Percentiles rank a stretch among this genome's conserved stretches.
These are phyloP conservation scores for Claviceps pazoutovae DNA, from an alignment of 2,329 filamentous ascomycete species.

Conservation along the genomic window DNA sequence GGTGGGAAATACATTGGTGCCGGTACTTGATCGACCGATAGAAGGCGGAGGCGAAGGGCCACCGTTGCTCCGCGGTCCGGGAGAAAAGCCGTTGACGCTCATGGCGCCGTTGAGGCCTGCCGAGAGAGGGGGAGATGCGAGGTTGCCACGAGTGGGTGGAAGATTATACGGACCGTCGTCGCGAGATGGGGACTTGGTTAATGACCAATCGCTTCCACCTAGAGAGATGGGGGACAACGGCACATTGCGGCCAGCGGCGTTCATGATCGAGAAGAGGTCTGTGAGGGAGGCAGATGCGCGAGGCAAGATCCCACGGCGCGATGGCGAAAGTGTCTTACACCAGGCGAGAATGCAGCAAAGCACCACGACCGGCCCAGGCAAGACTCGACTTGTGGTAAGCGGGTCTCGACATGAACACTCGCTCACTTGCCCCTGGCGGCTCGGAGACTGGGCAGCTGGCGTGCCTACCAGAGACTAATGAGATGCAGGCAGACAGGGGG, in stretches of 20 bases:
- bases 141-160: constrained; percentile 39
- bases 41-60: constrained; percentile 79
- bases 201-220: constrained; percentile 73
- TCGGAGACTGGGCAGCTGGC: constrained; percentile 3
- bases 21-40: constrained; percentile 71
- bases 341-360: constrained; percentile 7
- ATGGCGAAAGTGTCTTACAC: constrained; percentile 10
- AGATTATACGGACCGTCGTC: constrained; percentile 34
- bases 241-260: constrained; percentile 49
- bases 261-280: constrained; percentile 38
- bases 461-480: neutral
- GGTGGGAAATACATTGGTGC: constrained; percentile 56
- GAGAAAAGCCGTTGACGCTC: constrained; percentile 47
- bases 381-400: constrained; percentile 1
- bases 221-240: constrained; percentile 71
- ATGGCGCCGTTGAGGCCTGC: constrained; percentile 42
- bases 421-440: constrained; percentile 3
- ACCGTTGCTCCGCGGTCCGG: constrained; percentile 41
- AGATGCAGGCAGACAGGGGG: neutral
- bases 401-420: constrained; percentile 1
- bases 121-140: constrained; percentile 57
- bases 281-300: constrained; percentile 9
- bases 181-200: constrained; percentile 50
- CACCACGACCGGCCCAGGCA: neutral
- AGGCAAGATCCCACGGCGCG: constrained; percentile 7